phyloP scores from a whole-genome alignment of 495 filamentous ascomycete species.

The Parmelia sp. region DNA sequence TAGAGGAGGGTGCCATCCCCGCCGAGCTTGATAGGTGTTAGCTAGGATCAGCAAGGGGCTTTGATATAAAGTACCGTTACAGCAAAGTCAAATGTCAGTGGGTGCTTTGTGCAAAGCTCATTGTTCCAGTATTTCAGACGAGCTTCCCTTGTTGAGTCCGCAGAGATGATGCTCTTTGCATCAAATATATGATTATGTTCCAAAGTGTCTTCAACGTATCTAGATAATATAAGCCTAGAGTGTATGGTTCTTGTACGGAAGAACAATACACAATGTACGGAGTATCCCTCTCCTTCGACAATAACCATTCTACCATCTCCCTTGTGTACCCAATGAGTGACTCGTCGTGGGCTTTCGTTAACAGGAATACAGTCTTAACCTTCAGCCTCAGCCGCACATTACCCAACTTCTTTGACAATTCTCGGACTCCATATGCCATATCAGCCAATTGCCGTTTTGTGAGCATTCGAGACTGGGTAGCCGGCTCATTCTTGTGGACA shows the following conservation, averaged over 20 bases:
- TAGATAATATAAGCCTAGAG: constrained; percentile 17
- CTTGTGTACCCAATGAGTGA: constrained; percentile 72
- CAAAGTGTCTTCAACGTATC: constrained; percentile 69
- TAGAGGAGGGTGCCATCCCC: constrained; percentile 96
- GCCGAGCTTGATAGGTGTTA: constrained; percentile 51
- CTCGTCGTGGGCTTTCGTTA: constrained; percentile 84
- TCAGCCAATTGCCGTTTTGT: constrained; percentile 91
- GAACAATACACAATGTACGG: constrained; percentile 60
- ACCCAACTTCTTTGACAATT: constrained; percentile 78
- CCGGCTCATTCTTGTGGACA: constrained; percentile 26
- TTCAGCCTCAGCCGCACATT: constrained; percentile 71
- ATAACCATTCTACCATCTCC: constrained; percentile 75
- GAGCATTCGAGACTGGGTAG: constrained; percentile 58
- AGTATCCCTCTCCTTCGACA: constrained; percentile 63
- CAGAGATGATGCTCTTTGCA: constrained; percentile 50
- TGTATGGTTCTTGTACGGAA: not conserved
- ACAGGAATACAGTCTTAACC: constrained; percentile 75
- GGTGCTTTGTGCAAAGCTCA: constrained; percentile 64
- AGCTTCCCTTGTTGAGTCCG: constrained; percentile 48
- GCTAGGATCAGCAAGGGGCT: constrained; percentile 1
- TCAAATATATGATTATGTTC: constrained; percentile 65
- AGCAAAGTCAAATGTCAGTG: constrained; percentile 89
- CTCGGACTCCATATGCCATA: constrained; percentile 92
- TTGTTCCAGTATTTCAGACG: constrained; percentile 79
- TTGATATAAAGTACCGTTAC: constrained; percentile 49